Evolutionary conservation across 768 basidiomycete species (phyloP).

Genomic region (Coprinopsis marcescibilis): DNA sequence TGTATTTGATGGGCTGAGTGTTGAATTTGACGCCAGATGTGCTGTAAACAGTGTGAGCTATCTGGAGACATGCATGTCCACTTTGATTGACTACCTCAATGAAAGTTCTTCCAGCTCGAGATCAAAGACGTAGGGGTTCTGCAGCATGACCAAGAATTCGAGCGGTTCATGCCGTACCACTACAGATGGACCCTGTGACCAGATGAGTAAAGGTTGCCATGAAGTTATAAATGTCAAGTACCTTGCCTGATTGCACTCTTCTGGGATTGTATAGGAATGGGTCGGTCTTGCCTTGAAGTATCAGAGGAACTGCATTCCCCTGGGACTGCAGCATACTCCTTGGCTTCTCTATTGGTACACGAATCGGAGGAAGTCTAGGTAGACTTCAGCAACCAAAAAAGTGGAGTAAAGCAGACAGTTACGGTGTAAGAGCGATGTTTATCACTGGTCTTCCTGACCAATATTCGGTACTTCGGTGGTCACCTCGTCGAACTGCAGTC

Average conservation of each 20-base stretch:
- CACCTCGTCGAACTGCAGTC: slow-evolving; percentile 74
- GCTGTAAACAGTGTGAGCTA: slow-evolving; percentile 34
- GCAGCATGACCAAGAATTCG: slow-evolving; percentile 79
- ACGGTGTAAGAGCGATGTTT: slow-evolving; percentile 77
- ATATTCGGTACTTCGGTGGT: slow-evolving; percentile 65
- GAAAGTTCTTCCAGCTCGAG: slow-evolving; percentile 79
- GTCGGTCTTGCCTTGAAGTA: slow-evolving; percentile 57
- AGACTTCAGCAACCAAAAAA: slow-evolving; percentile 9
- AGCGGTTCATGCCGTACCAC: slow-evolving; percentile 80
- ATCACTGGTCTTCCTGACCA: slow-evolving; percentile 83
- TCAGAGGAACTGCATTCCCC: slow-evolving; percentile 35
- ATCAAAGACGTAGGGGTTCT: slow-evolving; percentile 90
- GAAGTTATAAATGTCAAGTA: slow-evolving; percentile 23
- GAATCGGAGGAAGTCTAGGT: slow-evolving; percentile 60
- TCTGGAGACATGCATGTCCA: background rate
- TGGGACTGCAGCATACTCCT: slow-evolving; percentile 44
- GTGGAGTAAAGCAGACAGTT: slow-evolving; percentile 19
- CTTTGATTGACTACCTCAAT: slow-evolving; percentile 53
- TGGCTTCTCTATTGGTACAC: slow-evolving; percentile 70
- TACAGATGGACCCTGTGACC: slow-evolving; percentile 45
- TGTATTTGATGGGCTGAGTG: slow-evolving; percentile 53
- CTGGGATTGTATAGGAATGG: slow-evolving; percentile 94
- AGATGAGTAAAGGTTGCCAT: background rate
- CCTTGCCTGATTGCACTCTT: slow-evolving; percentile 51
- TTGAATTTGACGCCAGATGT: slow-evolving; percentile 78